Evolutionary conservation across 2,329 filamentous ascomycete genomes (phyloP).

Genomic region (Pseudogymnoascus sp.): DNA sequence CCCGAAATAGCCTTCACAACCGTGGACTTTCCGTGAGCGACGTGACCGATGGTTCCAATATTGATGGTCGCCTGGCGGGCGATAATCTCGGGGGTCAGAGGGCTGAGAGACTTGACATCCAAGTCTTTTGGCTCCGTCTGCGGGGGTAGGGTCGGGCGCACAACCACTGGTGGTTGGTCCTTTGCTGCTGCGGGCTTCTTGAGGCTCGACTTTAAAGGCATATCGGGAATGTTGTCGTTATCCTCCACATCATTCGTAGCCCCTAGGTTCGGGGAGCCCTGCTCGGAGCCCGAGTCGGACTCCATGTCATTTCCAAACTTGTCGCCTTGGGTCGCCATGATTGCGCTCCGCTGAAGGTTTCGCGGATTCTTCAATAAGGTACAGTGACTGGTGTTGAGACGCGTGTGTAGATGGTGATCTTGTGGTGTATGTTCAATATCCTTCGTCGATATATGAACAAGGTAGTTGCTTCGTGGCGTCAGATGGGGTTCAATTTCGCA

Average conservation of each 20-base stretch:
- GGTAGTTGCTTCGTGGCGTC: neutral
- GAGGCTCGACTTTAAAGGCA: slow-evolving; percentile 74
- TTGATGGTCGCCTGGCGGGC: slow-evolving; percentile 97
- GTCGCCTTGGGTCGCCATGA: slow-evolving; percentile 42
- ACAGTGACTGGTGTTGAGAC: neutral
- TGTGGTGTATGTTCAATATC: slow-evolving; percentile 4
- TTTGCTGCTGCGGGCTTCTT: slow-evolving; percentile 63
- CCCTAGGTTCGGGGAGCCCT: slow-evolving; percentile 47
- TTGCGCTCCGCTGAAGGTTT: slow-evolving; percentile 16
- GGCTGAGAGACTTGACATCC: slow-evolving; percentile 71
- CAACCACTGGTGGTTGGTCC: slow-evolving; percentile 48
- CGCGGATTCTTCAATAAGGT: neutral
- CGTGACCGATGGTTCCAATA: slow-evolving; percentile 96
- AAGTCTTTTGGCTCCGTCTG: slow-evolving; percentile 90
- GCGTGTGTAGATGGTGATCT: neutral
- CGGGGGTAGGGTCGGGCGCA: slow-evolving; percentile 65
- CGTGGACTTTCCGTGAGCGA: slow-evolving; percentile 97
- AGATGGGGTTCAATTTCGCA: slow-evolving; percentile 4
- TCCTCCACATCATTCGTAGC: slow-evolving; percentile 49
- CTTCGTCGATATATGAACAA: slow-evolving; percentile 7
- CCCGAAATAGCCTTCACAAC: slow-evolving; percentile 99
- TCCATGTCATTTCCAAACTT: slow-evolving; percentile 67
- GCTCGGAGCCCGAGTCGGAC: slow-evolving; percentile 58
- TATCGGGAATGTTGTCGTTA: slow-evolving; percentile 46
- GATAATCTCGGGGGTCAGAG: slow-evolving; percentile 93